A percentile compares a stretch with the other conserved stretches of the same genome.
These are phyloP conservation scores for Canavalia ensiformis DNA, from an alignment of 306 rosid genomes.

Conservation along the genomic window DNA sequence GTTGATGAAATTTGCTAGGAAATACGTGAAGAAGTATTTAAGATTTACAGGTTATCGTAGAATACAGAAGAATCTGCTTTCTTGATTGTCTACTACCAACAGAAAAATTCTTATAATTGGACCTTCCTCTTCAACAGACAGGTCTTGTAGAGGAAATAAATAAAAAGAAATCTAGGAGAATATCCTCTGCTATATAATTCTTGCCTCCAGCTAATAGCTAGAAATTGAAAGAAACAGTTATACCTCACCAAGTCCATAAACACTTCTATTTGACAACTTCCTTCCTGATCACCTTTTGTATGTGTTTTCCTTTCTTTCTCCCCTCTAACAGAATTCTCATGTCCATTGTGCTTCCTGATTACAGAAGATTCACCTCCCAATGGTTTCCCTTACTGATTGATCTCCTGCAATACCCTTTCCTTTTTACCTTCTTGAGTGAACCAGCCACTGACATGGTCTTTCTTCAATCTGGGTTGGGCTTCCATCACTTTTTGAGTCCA, in stretches of 20 bases:
- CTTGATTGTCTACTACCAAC: background rate
- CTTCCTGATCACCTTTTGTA: background rate
- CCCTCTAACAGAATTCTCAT: conserved; percentile 4
- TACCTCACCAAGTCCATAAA: conserved; percentile 13
- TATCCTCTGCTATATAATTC: background rate
- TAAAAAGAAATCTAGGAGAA: conserved; percentile 14
- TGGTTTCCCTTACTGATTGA: background rate
- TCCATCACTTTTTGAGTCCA: conserved; percentile 25
- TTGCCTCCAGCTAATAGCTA: conserved; percentile 7
- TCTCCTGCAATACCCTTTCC: conserved; percentile 14
- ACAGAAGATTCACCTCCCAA: conserved; percentile 16
- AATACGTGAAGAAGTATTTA: conserved; percentile 17
- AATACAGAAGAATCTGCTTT: background rate
- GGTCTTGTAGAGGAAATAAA: conserved; percentile 8
- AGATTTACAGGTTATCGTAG: conserved; percentile 24
- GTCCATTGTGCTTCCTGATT: conserved; percentile 5
- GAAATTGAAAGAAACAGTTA: conserved; percentile 25
- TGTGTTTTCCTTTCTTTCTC: background rate
- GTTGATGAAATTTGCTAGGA: conserved; percentile 29
- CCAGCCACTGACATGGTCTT: background rate
- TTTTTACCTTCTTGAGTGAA: conserved; percentile 20
- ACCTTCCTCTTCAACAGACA: background rate
- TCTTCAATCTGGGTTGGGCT: conserved; percentile 26
- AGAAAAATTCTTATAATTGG: background rate
- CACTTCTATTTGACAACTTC: background rate